Percentiles rank a stretch among this genome's conserved stretches.
Evolutionary conservation across 2,329 filamentous ascomycete genomes (phyloP).

Genomic region (Hypocreales sp.): DNA sequence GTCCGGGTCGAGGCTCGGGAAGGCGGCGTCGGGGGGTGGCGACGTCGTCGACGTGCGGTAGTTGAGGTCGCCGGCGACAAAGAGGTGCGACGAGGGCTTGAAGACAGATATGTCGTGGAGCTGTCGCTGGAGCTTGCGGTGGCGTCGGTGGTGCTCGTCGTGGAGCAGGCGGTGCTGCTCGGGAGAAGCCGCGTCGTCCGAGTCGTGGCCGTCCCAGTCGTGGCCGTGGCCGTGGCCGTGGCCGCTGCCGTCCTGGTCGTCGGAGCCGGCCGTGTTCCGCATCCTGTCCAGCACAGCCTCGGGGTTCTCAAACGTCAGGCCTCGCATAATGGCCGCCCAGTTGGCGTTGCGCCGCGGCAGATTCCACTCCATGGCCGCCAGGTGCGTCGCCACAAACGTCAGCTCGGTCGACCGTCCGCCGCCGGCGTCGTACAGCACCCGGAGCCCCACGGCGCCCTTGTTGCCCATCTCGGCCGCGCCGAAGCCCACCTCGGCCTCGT

Average conservation of each 20-base stretch:
- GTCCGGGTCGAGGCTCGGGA: conserved; percentile 42
- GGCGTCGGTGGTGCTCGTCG: conserved; percentile 18
- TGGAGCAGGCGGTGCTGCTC: conserved; percentile 17
- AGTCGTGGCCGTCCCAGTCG: conserved; percentile 5
- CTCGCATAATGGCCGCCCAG: conserved; percentile 71
- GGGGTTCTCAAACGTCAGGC: conserved; percentile 57
- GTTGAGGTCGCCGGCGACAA: conserved; percentile 86
- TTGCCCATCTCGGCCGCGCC: conserved; percentile 84
- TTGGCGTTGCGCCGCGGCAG: conserved; percentile 65
- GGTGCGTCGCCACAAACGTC: conserved; percentile 77
- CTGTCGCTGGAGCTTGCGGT: conserved; percentile 21
- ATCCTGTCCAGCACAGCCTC: conserved; percentile 19
- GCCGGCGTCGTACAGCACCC: conserved; percentile 39
- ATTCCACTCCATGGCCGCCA: conserved; percentile 76
- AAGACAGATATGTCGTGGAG: conserved; percentile 54
- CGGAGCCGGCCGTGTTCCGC: conserved; percentile 4
- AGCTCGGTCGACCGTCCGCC: conserved; percentile 38
- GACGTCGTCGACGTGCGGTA: conserved; percentile 65
- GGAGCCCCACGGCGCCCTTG: conserved; percentile 78
- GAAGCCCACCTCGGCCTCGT: conserved; percentile 71
- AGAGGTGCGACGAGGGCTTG: conserved; percentile 58
- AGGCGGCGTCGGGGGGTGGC: conserved; percentile 45
- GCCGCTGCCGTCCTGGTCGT: too few species aligned
- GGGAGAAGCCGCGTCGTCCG: conserved; percentile 4
- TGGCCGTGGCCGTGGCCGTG: too few species aligned